phyloP scores from a whole-genome alignment of 768 basidiomycete genomes.

The Lactarius sp. region DNA sequence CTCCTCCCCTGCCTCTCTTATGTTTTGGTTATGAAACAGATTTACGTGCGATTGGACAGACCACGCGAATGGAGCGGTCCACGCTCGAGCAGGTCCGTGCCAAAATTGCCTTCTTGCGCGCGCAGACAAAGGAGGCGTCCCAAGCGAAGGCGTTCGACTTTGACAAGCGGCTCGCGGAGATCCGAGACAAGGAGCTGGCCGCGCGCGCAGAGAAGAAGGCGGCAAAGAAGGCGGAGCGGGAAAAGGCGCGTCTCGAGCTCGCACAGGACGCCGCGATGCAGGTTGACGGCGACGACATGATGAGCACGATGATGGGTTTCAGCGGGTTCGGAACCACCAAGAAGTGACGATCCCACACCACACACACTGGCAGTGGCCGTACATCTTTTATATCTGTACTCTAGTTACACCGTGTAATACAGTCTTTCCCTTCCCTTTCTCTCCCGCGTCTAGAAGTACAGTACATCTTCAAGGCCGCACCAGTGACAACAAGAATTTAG shows the following conservation, averaged over 20 bases:
- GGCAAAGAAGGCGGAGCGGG: constrained; percentile 73
- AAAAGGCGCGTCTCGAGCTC: constrained; percentile 62
- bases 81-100: constrained; percentile 90
- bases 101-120: constrained; percentile 82
- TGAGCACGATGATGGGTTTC: constrained; percentile 88
- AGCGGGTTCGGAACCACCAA: constrained; percentile 85
- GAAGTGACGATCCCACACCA: constrained; percentile 43
- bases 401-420: constrained; percentile 33
- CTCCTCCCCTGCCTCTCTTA: background rate
- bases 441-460: background rate
- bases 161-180: constrained; percentile 78
- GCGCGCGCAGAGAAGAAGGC: constrained; percentile 70
- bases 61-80: constrained; percentile 85
- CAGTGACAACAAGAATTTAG: constrained; percentile 68
- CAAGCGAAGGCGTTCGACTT: constrained; percentile 93
- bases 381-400: constrained; percentile 26
- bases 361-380: background rate
- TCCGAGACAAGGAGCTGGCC: constrained; percentile 66
- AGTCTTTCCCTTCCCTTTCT: constrained; percentile 22
- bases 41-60: constrained; percentile 90
- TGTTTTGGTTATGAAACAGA: constrained; percentile 46
- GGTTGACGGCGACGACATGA: constrained; percentile 61
- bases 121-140: constrained; percentile 78
- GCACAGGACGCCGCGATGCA: constrained; percentile 44
- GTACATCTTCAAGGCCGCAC: constrained; percentile 42